These are phyloP conservation scores for Mesembryanthemum crystallinum DNA, from an alignment of 148 eudicot genomes.

Conservation along the genomic window DNA sequence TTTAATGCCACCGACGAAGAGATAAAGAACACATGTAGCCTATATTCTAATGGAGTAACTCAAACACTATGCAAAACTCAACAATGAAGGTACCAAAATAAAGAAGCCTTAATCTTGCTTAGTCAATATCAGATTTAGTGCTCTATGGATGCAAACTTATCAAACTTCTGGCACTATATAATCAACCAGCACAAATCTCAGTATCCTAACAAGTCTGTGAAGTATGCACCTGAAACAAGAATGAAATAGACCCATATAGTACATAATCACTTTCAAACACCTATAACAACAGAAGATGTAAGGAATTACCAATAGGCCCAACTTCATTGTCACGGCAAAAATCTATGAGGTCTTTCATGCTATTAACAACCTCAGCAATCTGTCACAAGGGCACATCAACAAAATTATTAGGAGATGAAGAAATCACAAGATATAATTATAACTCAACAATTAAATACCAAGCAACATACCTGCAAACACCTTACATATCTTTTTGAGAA, in stretches of 20 bases:
- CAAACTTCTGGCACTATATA: neutral
- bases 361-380: constrained; percentile 96
- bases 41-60: neutral
- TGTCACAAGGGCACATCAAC: constrained; percentile 28
- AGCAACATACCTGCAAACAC: constrained; percentile 70
- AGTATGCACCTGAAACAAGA: neutral
- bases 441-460: neutral
- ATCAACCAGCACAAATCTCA: neutral
- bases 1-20: neutral
- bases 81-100: neutral
- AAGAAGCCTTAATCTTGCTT: neutral
- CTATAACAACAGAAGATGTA: neutral
- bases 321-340: constrained; percentile 64
- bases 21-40: neutral
- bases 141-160: too few relatives aligned
- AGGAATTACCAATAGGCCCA: constrained; percentile 76
- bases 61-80: neutral
- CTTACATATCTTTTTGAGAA: constrained; percentile 94
- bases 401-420: neutral
- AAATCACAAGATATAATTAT: neutral
- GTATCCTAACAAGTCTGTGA: too few relatives aligned
- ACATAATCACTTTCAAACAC: neutral
- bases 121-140: neutral
- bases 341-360: constrained; percentile 90
- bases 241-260: neutral